phyloP scores from a whole-genome alignment of 2,329 filamentous ascomycete genomes.

The Neofusicoccum laricinum region DNA sequence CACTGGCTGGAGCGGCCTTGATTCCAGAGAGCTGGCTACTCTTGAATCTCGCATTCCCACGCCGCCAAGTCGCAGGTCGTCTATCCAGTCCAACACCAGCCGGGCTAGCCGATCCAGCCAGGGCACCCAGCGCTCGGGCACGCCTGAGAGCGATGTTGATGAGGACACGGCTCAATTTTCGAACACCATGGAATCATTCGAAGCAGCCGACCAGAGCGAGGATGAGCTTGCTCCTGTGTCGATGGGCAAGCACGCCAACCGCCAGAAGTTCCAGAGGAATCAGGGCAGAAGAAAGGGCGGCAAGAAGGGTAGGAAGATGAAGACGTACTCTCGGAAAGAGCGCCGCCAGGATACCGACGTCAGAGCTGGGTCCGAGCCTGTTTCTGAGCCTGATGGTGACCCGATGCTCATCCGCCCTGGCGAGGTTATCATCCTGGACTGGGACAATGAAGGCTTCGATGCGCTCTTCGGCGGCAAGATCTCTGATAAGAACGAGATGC shows the following conservation, averaged over 20 bases:
- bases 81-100: slow-evolving; percentile 30
- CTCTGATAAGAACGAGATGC: slow-evolving; percentile 47
- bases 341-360: background rate
- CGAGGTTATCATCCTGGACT: slow-evolving; percentile 85
- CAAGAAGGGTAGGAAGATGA: slow-evolving; percentile 32
- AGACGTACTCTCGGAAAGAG: slow-evolving; percentile 28
- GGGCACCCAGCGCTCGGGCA: background rate
- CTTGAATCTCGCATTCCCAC: slow-evolving; percentile 47
- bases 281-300: slow-evolving; percentile 26
- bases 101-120: background rate
- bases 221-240: slow-evolving; percentile 31
- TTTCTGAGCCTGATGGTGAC: slow-evolving; percentile 40
- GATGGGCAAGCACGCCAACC: slow-evolving; percentile 25
- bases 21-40: slow-evolving; percentile 57
- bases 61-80: slow-evolving; percentile 31
- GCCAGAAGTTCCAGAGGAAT: slow-evolving; percentile 24
- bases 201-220: slow-evolving; percentile 33
- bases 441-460: slow-evolving; percentile 69
- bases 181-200: slow-evolving; percentile 27
- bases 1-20: slow-evolving; percentile 65
- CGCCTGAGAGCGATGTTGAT: slow-evolving; percentile 28
- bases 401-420: slow-evolving; percentile 72
- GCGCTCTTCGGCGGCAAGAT: slow-evolving; percentile 59
- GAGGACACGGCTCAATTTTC: slow-evolving; percentile 30
- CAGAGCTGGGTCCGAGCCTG: slow-evolving; percentile 22